phyloP scores from a whole-genome alignment of 208 protist genomes.

The Trypanosoma lewisi region DNA sequence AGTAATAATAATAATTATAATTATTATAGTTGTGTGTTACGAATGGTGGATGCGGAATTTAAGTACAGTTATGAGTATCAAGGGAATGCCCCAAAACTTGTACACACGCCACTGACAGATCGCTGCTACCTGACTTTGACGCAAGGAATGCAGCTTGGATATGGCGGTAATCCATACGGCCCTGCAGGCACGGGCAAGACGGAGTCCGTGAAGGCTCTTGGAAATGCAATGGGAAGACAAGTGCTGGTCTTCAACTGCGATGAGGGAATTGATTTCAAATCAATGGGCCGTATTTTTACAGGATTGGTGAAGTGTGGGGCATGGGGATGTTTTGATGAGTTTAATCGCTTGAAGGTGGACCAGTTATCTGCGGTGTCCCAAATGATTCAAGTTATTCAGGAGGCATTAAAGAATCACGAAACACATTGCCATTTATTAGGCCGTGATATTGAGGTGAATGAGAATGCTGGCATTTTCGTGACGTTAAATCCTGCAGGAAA shows the following conservation, averaged over 20 bases:
- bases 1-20: too few species aligned
- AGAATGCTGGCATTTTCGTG: slow-evolving; percentile 98
- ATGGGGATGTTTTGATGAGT: slow-evolving; percentile 99
- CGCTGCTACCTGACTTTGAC: slow-evolving; percentile 98
- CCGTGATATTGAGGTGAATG: slow-evolving; percentile 91
- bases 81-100: slow-evolving; percentile 97
- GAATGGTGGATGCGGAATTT: slow-evolving; percentile 95
- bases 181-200: slow-evolving; percentile 99
- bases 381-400: slow-evolving; percentile 99
- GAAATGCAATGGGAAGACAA: slow-evolving; percentile 96
- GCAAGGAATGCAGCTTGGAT: slow-evolving; percentile 97
- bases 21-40: slow-evolving; percentile 69
- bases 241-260: slow-evolving; percentile 99
- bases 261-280: slow-evolving; percentile 99
- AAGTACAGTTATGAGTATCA: slow-evolving; percentile 99
- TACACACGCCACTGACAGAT: slow-evolving; percentile 98
- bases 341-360: slow-evolving; percentile 98
- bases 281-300: slow-evolving; percentile 98
- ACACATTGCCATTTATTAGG: slow-evolving; percentile 88
- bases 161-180: slow-evolving; percentile 98
- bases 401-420: slow-evolving; percentile 93
- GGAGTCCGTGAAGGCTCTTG: slow-evolving; percentile 98
- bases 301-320: slow-evolving; percentile 98
- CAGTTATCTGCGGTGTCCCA: slow-evolving; percentile 98
- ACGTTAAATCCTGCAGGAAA: slow-evolving; percentile 98